Evolutionary conservation across 768 basidiomycete species (phyloP).

Genomic region (Amyloporia xantha): DNA sequence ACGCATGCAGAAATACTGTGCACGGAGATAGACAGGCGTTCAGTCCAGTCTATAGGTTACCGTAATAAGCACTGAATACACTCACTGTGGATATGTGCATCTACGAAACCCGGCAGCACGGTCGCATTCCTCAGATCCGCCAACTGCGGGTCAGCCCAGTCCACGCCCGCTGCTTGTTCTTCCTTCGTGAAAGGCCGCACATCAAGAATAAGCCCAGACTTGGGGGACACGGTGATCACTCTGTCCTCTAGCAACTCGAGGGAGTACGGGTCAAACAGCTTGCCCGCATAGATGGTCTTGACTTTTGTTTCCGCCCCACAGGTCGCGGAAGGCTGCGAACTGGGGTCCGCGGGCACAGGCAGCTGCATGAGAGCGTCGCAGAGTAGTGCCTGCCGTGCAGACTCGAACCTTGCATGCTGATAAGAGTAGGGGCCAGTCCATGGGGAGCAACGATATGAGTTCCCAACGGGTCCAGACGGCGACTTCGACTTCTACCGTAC

Average conservation of each 20-base stretch:
- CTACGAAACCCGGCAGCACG: conserved; percentile 52
- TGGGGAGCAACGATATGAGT: too few species aligned
- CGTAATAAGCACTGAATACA: too few species aligned
- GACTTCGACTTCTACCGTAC: too few species aligned
- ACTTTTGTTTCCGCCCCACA: too few species aligned
- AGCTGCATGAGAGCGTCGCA: not conserved
- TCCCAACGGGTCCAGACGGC: too few species aligned
- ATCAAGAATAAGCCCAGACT: conserved; percentile 42
- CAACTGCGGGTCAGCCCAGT: conserved; percentile 23
- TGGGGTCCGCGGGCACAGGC: conserved; percentile 1
- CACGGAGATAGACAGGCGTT: too few species aligned
- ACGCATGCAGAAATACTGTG: conserved; percentile 55
- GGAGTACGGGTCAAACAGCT: conserved; percentile 43
- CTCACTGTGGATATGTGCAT: conserved; percentile 51
- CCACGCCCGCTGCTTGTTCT: not conserved
- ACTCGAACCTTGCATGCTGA: not conserved
- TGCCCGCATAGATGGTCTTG: conserved; percentile 43
- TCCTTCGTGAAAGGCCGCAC: conserved; percentile 23
- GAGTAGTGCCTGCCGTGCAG: not conserved
- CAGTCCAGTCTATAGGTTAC: too few species aligned
- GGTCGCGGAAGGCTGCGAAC: too few species aligned
- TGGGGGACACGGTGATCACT: conserved; percentile 40
- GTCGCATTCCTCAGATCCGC: conserved; percentile 42
- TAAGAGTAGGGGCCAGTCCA: too few species aligned
- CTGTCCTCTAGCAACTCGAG: conserved; percentile 35